Base-by-base conservation (phyloP, 345 rosid genomes). In the Gossypium anomalum region DNA sequence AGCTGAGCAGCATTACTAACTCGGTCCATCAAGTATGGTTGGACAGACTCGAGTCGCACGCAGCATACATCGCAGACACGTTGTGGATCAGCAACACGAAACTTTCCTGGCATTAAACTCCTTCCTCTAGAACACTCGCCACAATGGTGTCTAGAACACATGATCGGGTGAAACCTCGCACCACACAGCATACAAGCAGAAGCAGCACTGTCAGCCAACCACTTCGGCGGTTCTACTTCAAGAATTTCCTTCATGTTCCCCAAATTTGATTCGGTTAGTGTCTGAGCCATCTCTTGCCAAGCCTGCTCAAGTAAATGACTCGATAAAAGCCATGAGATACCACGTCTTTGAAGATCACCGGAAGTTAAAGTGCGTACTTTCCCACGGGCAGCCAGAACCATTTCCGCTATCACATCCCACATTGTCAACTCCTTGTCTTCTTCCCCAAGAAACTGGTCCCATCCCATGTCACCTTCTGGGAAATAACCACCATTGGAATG, bases 131-230 rank as follows among this genome's bases (percentile, higher is more conserved):
- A 89, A 82, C 98, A 94, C 23, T 84, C 90, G 38, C 85, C 84
- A 57, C 98, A 94, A 79, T 94, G 98, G 84, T 94, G 98, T 86
- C 97, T 90, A 1, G 97, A 89, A 77, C 97, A 88, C 90, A 94
- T 85, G 29, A 94, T 91, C 6, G 98, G 98, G 84, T 94, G 98
- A 82, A 94, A 94, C 47, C 95, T 87, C 22, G 86, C 87, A 16
- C 87, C 79, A 77, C 98, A 94, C 8, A 94, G 75, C 98, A 92
- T 94, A 82, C 98, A 94, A 53, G 94, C 80, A 73, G 94, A 86
- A 73, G 98, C 92, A 81, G 93, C 81, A 51, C 98, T 92, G 80
- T 92, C 98, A 13, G 97, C 83, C 59, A 94, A 66, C 98, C 98
- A 94, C 80, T 75, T 87, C 41, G 98, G 97, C 22, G 98, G 93